phyloP scores from a whole-genome alignment of 140 eudicot genomes.

The Flaveria floridana region DNA sequence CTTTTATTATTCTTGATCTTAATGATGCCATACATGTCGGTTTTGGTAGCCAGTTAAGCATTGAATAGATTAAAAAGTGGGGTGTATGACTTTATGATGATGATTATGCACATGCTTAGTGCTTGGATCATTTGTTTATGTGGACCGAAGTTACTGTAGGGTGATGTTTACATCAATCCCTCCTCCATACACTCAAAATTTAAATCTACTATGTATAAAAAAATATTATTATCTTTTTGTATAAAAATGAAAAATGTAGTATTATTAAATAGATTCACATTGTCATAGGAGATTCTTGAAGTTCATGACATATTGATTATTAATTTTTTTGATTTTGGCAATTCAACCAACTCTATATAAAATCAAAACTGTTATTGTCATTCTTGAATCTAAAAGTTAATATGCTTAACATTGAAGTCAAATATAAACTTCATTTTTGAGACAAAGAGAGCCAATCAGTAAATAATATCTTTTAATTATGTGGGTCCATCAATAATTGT shows the following conservation, averaged over 20 bases:
- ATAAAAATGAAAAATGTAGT: not conserved
- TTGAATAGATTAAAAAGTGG: slow-evolving; percentile 11
- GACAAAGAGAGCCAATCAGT: slow-evolving; percentile 9
- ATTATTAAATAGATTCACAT: not conserved
- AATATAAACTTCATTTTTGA: slow-evolving; percentile 9
- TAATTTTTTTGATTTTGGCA: slow-evolving; percentile 14
- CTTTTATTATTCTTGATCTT: slow-evolving; percentile 18
- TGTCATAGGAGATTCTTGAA: not conserved
- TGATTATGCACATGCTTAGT: slow-evolving; percentile 42
- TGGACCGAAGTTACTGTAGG: slow-evolving; percentile 28
- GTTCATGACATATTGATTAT: not conserved
- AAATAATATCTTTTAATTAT: slow-evolving; percentile 19
- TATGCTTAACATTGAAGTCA: slow-evolving; percentile 10
- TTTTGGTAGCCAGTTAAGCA: slow-evolving; percentile 41
- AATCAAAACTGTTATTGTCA: slow-evolving; percentile 10
- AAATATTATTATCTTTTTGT: not conserved
- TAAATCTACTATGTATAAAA: not conserved
- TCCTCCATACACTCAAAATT: not conserved
- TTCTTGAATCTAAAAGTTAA: slow-evolving; percentile 16
- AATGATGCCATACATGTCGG: slow-evolving; percentile 23
- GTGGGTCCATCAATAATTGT: slow-evolving; percentile 41
- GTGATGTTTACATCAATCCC: slow-evolving; percentile 3
- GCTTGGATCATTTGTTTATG: slow-evolving; percentile 30
- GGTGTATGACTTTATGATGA: slow-evolving; percentile 12
- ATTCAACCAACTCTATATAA: slow-evolving; percentile 8